These are phyloP conservation scores for Erythrobasidium hasegawianum DNA, from an alignment of 1,284 basidiomycete species.

Conservation along the genomic window DNA sequence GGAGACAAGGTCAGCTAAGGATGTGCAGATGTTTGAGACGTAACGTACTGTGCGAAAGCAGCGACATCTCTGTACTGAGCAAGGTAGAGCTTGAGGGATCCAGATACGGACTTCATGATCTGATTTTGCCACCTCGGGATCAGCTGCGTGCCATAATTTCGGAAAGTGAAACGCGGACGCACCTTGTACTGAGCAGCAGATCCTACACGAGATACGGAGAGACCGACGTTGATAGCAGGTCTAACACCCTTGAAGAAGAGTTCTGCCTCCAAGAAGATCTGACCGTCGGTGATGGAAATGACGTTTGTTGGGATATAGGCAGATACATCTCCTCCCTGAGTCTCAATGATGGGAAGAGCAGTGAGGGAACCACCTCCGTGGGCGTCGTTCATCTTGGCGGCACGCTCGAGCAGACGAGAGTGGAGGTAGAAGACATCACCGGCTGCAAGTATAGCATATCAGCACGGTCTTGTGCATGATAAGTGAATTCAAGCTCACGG, in stretches of 20 bases:
- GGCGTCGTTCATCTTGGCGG: slow-evolving; percentile 98
- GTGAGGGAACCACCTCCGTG: slow-evolving; percentile 97
- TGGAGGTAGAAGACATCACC: slow-evolving; percentile 90
- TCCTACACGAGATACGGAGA: slow-evolving; percentile 99
- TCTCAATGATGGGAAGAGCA: slow-evolving; percentile 98
- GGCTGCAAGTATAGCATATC: slow-evolving; percentile 6
- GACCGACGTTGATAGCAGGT: slow-evolving; percentile 99
- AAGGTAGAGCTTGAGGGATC: slow-evolving; percentile 98
- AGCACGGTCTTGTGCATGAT: neutral
- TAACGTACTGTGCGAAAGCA: slow-evolving; percentile 80
- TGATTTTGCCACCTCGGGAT: slow-evolving; percentile 53
- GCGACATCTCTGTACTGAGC: slow-evolving; percentile 99
- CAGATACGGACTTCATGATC: slow-evolving; percentile 99
- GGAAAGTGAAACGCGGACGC: slow-evolving; percentile 45
- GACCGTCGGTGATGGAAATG: slow-evolving; percentile 96
- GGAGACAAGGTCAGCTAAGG: too few relatives aligned
- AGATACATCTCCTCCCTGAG: slow-evolving; percentile 99
- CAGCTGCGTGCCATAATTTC: slow-evolving; percentile 13
- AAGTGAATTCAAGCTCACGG: slow-evolving; percentile 60
- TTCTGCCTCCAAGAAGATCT: slow-evolving; percentile 99
- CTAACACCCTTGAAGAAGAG: slow-evolving; percentile 48
- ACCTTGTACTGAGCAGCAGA: slow-evolving; percentile 94
- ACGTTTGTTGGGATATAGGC: slow-evolving; percentile 82
- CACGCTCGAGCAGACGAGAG: slow-evolving; percentile 99
- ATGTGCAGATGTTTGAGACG: too few relatives aligned